Evolutionary conservation across 164 flowering plant species (phyloP).

Genomic region (Berberis vulgaris): DNA sequence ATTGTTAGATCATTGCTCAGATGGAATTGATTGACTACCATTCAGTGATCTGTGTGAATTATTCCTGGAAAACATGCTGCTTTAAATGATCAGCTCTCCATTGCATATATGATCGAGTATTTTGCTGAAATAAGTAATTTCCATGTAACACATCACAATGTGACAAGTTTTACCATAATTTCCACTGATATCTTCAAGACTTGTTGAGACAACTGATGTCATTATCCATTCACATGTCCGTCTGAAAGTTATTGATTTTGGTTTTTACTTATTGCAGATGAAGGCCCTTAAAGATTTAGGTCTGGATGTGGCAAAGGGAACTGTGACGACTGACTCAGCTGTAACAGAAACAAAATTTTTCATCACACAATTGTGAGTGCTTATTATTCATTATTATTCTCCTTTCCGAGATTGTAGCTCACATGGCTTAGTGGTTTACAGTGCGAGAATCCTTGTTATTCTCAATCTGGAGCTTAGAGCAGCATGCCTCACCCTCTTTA

Average conservation of each 20-base stretch:
- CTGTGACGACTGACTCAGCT: conserved; percentile 66
- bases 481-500: no score
- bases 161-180: no score
- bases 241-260: conserved; percentile 1
- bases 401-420: background rate
- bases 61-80: no score
- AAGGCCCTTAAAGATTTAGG: conserved; percentile 77
- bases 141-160: no score
- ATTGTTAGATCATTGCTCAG: no score
- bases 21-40: no score
- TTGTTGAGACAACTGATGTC: background rate
- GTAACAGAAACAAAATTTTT: conserved; percentile 63
- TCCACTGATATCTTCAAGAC: no score
- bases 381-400: background rate
- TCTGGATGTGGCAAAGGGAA: conserved; percentile 83
- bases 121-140: no score
- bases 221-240: background rate
- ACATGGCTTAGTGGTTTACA: background rate
- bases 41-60: no score
- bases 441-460: background rate
- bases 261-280: conserved; percentile 42
- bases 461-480: background rate
- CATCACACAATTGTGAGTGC: conserved; percentile 60
- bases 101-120: no score
- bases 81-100: no score